Conservation (phyloP, 768 basidiomycete genomes). For the Cubamyces lactineus region DNA sequence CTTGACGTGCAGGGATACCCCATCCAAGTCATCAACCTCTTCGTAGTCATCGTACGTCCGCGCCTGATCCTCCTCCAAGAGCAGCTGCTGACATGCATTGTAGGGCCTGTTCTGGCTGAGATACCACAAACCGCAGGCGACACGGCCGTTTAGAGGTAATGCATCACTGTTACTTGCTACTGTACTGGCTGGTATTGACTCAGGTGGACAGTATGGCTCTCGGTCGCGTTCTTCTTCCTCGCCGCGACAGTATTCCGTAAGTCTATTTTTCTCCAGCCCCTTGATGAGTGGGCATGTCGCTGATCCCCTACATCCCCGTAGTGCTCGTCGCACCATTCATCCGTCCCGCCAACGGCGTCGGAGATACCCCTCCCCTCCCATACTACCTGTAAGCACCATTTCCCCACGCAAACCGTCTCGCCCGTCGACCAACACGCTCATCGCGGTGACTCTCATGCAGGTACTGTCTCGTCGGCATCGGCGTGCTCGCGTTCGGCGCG, state of each 20-base stretch:
- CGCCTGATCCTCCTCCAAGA: no score
- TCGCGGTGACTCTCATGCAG: no score
- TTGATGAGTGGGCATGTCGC: no score
- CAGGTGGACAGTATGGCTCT: conserved; percentile 60
- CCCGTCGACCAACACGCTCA: no score
- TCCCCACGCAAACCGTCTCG: no score
- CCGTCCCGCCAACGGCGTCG: conserved; percentile 53
- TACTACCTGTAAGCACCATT: conserved; percentile 48
- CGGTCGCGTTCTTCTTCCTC: conserved; percentile 58
- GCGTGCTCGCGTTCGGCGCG: conserved; percentile 50
- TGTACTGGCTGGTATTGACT: no score
- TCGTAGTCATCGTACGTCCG: conserved; percentile 58
- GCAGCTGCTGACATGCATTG: no score
- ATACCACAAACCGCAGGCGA: conserved; percentile 56
- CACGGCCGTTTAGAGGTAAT: no score
- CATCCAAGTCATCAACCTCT: conserved; percentile 56
- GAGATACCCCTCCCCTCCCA: conserved; percentile 62
- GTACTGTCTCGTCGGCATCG: conserved; percentile 59
- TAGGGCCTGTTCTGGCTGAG: conserved; percentile 57
- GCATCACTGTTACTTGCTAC: conserved; percentile 38
- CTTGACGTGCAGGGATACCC: conserved; percentile 60
- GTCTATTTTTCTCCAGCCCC: no score
- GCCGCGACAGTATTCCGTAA: conserved; percentile 54
- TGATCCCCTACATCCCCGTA: no score
- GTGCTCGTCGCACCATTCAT: conserved; percentile 62